Base-by-base conservation (phyloP, 129 eudicot species). In the Scalesia atractyloides region DNA sequence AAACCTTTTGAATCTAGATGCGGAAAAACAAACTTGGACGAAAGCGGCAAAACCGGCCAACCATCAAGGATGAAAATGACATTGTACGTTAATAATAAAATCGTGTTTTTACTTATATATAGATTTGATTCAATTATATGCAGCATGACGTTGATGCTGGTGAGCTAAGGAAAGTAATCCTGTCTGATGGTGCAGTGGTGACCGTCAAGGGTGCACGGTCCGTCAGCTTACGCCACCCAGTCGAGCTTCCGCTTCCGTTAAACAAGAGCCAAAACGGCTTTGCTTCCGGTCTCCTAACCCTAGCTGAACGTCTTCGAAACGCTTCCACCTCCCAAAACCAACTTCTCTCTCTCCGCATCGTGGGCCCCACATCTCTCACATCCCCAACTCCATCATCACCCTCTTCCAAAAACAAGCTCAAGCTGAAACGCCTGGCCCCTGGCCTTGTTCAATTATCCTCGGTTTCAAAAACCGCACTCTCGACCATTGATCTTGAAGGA, bases 91-190 rank as follows among this genome's bases (percentile, higher is more conserved):
- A 18, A 5, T 65, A 30, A 43, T 18, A n/a, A 68, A 72, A 15
- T 68, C 30, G 11, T 62, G 64, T 66, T 70, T 4, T 51, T 3
- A 1, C 47, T 59, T 39, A 54, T 74, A 33, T 66, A 48, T 1
- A 30, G 34, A 30, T 30, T 30, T 30, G 34, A 30, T 30, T 30
- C 34, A 30, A 30, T 30, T 30, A 3, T 30, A 30, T 30, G 34
- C 97, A 94, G 98, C 98, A 94, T 84, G 98, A 94, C 73, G 98
- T 94, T 73, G 98, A 94, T 84, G 98, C 98, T 36, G 98, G 98
- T 77, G 96, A 84, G 64, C 80, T 94, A 79, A 87, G 77, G 82
- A 94, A 94, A 77, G 97, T 94, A 43, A 86, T 94, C 68, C 64
- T 94, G 68, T 97, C 98, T 6, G 98, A 94, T 34, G 98, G 98